Conservation (phyloP, 2,329 filamentous ascomycete genomes). For the Aureobasidium subglaciale region DNA sequence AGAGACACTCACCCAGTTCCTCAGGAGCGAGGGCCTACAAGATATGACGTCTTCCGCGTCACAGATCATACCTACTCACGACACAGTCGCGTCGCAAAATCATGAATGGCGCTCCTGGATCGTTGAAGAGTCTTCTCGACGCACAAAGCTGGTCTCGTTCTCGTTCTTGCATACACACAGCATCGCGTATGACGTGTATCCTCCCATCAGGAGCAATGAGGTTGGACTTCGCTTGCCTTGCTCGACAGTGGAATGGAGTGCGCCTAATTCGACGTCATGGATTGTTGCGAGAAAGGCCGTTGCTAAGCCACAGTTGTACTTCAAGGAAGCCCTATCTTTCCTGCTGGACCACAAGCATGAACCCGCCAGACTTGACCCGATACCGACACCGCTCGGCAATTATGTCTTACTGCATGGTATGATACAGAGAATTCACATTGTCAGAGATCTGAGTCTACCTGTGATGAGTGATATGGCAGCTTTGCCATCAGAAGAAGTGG, state of each 20-base stretch:
- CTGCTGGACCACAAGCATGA: background rate
- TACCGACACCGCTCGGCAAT: constrained; percentile 41
- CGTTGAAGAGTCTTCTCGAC: constrained; percentile 44
- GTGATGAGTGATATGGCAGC: background rate
- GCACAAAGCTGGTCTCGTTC: constrained; percentile 51
- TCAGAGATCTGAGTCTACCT: background rate
- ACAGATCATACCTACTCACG: too few relatives aligned
- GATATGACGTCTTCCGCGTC: background rate
- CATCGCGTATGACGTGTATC: constrained; percentile 56
- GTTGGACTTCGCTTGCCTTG: constrained; percentile 38
- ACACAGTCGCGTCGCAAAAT: background rate
- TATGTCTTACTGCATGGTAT: constrained; percentile 66
- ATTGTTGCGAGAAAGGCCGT: background rate
- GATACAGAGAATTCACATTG: constrained; percentile 30
- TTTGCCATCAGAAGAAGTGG: background rate
- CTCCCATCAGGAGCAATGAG: constrained; percentile 36
- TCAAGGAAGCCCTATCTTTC: background rate
- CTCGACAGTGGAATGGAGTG: constrained; percentile 49
- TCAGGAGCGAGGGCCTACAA: constrained; percentile 46
- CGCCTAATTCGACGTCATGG: constrained; percentile 45
- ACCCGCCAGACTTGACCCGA: background rate
- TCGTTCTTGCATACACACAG: constrained; percentile 54
- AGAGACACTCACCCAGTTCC: constrained; percentile 49
- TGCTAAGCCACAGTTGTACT: constrained; percentile 11
- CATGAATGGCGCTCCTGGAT: constrained; percentile 40